A percentile compares a stretch with the other conserved stretches of the same genome.
phyloP scores from a whole-genome alignment of 306 rosid genomes.

The Crotalaria pallida region DNA sequence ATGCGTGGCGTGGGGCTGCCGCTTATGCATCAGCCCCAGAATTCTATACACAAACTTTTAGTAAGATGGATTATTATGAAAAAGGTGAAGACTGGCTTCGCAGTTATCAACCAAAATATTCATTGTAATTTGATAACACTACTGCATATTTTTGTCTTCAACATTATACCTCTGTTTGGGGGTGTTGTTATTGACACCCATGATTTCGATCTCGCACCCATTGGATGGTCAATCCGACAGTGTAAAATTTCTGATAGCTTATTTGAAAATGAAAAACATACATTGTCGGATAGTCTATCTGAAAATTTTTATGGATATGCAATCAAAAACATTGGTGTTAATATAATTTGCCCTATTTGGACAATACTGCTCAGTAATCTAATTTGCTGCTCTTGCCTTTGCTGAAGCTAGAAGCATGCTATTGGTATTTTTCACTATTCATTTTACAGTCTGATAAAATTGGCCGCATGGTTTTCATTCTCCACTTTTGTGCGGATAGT shows the following conservation, averaged over 20 bases:
- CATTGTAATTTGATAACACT: slow-evolving; percentile 30
- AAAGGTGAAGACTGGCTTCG: slow-evolving; percentile 91
- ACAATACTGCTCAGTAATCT: neutral
- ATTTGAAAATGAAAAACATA: no score
- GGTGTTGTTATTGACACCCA: no score
- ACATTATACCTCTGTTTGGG: slow-evolving; percentile 5
- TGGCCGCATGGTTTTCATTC: neutral
- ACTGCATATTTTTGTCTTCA: slow-evolving; percentile 6
- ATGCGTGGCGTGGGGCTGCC: slow-evolving; percentile 97
- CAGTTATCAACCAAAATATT: slow-evolving; percentile 57
- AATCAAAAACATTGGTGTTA: no score
- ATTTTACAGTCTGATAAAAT: neutral
- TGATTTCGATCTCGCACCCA: no score
- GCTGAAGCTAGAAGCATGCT: neutral
- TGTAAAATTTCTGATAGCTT: no score
- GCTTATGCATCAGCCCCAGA: slow-evolving; percentile 59
- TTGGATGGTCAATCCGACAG: no score
- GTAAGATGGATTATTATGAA: slow-evolving; percentile 68
- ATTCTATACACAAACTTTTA: slow-evolving; percentile 77
- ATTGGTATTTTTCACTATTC: slow-evolving; percentile 6
- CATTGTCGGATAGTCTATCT: no score
- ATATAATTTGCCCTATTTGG: slow-evolving; percentile 8
- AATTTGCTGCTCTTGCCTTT: neutral
- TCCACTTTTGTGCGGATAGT: neutral
- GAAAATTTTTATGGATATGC: no score